Base-by-base conservation (phyloP, 345 rosid genomes). In the Syzygium jambos region DNA sequence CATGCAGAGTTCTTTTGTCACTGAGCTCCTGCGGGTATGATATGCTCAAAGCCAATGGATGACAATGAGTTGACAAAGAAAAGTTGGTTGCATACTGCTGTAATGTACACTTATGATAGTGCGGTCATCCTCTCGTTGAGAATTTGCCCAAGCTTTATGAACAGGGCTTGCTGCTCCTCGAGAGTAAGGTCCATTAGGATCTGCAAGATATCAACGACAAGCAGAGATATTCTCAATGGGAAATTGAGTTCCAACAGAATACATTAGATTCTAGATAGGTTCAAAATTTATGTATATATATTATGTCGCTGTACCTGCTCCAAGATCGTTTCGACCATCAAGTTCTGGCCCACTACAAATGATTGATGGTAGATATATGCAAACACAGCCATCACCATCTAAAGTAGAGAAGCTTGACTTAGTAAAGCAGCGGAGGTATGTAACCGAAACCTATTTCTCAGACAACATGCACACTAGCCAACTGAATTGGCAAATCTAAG, bases 381-480 rank as follows among this genome's bases (percentile, higher is more conserved):
- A 91, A 96, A 97, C 88, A 96, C 99, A 7, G 99, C 99, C 98
- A 97, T 97, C 91, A 96, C 98, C 98, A 96, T 97, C 99, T 97
- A 91, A 87, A 87, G 22, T 16, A 80, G 87, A 87, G 87, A 90
- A 86, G 87, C 51, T 29, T 73, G 22, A 85, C 41, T 61, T 51
- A 80, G 56, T 77, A 51, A 46, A 73, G 52, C 38, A 52, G 49
- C 61, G 10, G 78, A 80, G 46, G 68, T 5, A 80, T 1, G 2
- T 9, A 68, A 68, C 46, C 8, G 7, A 68, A 68, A 68, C 43
- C 56, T 53, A 84, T 84, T 14, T 46, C 56, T 46, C 30, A 53
- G 85, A 30, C 34, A 27, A 34, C 21, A 49, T 22, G 11, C 13
- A 27, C 21, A 49, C 43, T 34, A 68, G 46, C 80, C 80, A 68